Conservation (phyloP, 78 protist genomes). For the Dictyostelium brefeldianum region DNA sequence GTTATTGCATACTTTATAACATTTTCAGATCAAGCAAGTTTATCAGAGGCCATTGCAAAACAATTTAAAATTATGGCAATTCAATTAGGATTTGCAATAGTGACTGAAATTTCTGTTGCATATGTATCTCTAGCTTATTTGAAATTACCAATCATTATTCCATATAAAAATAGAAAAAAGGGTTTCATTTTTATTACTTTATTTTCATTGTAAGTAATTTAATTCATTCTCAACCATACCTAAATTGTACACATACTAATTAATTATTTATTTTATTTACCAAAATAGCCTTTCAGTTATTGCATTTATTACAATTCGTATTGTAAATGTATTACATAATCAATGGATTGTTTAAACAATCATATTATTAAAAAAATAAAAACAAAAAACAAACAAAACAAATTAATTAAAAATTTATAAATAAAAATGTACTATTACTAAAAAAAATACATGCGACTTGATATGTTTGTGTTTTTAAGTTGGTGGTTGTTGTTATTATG, state of each 20-base stretch:
- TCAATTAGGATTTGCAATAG: conserved; percentile 21
- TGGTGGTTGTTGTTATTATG: no score
- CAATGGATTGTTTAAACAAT: conserved; percentile 32
- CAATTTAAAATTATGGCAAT: conserved; percentile 61
- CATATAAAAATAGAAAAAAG: conserved; percentile 28
- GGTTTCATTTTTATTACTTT: conserved; percentile 35
- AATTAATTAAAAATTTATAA: not conserved
- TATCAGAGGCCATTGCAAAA: not conserved
- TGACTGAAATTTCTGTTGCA: conserved; percentile 32
- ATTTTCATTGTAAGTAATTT: not conserved
- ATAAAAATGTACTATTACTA: no score
- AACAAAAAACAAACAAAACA: not conserved
- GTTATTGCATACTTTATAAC: conserved; percentile 9
- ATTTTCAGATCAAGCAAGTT: not conserved
- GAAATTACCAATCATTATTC: conserved; percentile 49
- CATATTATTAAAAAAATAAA: not conserved
- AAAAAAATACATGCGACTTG: no score
- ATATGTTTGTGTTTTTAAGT: no score
- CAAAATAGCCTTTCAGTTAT: not conserved
- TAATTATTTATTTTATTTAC: not conserved
- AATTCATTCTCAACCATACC: no score
- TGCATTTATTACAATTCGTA: conserved; percentile 28
- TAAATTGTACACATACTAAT: no score
- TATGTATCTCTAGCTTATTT: conserved; percentile 55
- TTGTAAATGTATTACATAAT: conserved; percentile 10